phyloP scores from a whole-genome alignment of 192 early-diverging fungal species.

The Entomortierella beljakovae region DNA sequence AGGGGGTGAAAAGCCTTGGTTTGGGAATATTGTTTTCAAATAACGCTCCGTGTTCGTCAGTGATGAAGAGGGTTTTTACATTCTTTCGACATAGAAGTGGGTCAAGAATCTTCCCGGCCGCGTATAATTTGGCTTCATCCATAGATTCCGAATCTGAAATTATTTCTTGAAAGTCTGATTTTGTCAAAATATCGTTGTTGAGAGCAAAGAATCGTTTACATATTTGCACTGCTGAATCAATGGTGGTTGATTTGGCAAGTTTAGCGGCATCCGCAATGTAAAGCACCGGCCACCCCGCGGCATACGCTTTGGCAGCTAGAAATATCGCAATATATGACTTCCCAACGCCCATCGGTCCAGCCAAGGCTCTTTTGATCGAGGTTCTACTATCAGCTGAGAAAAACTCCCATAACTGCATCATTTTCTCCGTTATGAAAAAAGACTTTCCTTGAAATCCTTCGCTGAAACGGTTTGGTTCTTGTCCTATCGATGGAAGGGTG shows the following conservation, averaged over 20 bases:
- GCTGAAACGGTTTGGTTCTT: slow-evolving; percentile 17
- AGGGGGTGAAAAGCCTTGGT: not conserved
- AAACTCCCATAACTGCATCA: slow-evolving; percentile 21
- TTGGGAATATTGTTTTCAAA: not conserved
- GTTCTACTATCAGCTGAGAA: slow-evolving; percentile 15
- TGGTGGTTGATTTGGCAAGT: not conserved
- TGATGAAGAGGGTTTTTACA: not conserved
- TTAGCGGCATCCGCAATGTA: not conserved
- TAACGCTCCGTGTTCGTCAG: not conserved
- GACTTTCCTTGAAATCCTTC: slow-evolving; percentile 19
- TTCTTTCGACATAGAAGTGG: not conserved
- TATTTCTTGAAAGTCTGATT: not conserved
- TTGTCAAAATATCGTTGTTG: not conserved
- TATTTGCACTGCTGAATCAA: not conserved
- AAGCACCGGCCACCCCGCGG: slow-evolving; percentile 18
- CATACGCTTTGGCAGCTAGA: slow-evolving; percentile 39
- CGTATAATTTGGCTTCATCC: not conserved
- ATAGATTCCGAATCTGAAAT: not conserved
- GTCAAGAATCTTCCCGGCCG: not conserved
- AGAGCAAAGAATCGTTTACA: slow-evolving; percentile 3
- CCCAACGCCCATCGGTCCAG: slow-evolving; percentile 39
- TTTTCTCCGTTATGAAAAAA: slow-evolving; percentile 37
- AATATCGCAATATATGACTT: slow-evolving; percentile 38
- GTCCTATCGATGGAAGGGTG: slow-evolving; percentile 29
- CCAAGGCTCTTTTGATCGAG: slow-evolving; percentile 29